Evolutionary conservation across 306 rosid genomes (phyloP).

Genomic region (Fragaria iinumae): DNA sequence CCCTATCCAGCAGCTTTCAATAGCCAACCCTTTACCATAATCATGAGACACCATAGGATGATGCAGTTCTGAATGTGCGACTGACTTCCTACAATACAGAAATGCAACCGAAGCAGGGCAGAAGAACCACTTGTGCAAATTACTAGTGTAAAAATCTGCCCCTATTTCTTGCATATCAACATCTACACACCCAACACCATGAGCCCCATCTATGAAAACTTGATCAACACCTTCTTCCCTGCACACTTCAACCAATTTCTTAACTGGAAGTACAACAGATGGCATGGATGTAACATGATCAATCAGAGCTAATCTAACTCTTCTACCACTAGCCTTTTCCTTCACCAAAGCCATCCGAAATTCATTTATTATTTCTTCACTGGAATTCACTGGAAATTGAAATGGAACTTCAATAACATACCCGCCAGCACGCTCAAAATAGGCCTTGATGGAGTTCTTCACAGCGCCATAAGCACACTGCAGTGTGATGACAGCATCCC

Average conservation of each 20-base stretch:
- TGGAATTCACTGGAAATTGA: conserved; percentile 61
- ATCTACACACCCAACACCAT: conserved; percentile 67
- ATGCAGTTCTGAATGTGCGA: conserved; percentile 50
- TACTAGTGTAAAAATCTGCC: conserved; percentile 79
- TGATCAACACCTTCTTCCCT: conserved; percentile 83
- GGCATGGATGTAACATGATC: conserved; percentile 93
- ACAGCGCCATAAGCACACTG: conserved; percentile 73
- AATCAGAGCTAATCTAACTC: conserved; percentile 67
- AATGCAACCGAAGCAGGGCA: conserved; percentile 78
- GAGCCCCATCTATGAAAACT: conserved; percentile 82
- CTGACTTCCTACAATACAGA: conserved; percentile 41
- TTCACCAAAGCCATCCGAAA: conserved; percentile 59
- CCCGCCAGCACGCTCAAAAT: conserved; percentile 73
- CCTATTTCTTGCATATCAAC: conserved; percentile 80
- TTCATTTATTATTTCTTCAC: conserved; percentile 53
- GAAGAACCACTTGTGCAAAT: conserved; percentile 79
- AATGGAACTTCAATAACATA: conserved; percentile 59
- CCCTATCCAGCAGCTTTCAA: conserved; percentile 88
- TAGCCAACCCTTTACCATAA: conserved; percentile 76
- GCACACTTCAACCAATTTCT: conserved; percentile 66
- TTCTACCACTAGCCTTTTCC: conserved; percentile 53
- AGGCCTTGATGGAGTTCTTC: conserved; percentile 75
- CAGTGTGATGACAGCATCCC: conserved; percentile 71
- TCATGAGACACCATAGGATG: conserved; percentile 87
- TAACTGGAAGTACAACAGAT: conserved; percentile 60